Evolutionary conservation across 2,329 filamentous ascomycete genomes (phyloP).

Genomic region (Aureobasidium mangrovei): DNA sequence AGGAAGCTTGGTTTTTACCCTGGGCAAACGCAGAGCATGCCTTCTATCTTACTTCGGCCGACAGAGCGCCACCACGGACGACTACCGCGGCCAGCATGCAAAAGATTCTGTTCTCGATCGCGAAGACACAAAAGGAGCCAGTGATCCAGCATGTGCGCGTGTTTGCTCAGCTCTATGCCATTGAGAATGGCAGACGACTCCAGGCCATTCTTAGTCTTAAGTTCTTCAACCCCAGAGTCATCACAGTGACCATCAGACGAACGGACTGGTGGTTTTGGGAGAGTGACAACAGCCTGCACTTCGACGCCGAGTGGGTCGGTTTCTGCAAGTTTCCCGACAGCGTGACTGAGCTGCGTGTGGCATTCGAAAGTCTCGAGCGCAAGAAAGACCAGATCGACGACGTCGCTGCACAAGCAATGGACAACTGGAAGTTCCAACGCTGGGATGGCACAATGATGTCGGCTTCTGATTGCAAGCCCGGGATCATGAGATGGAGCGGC

Average conservation of each 20-base stretch:
- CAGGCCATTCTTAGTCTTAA: constrained; percentile 17
- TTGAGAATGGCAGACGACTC: constrained; percentile 9
- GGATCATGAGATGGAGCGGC: constrained; percentile 36
- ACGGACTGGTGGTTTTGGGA: constrained; percentile 33
- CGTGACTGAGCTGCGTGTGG: constrained; percentile 32
- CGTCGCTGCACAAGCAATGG: constrained; percentile 33
- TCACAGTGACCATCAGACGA: constrained; percentile 29
- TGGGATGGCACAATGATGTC: constrained; percentile 17
- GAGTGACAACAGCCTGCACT: constrained; percentile 20
- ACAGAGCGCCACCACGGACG: constrained; percentile 8
- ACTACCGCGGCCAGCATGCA: constrained; percentile 6
- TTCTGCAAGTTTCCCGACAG: constrained; percentile 11
- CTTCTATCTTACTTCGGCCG: constrained; percentile 10
- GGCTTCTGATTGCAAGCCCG: constrained; percentile 18
- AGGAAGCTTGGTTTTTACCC: constrained; percentile 22
- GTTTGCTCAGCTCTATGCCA: constrained; percentile 13
- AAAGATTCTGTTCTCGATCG: not conserved
- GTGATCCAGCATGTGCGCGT: constrained; percentile 11
- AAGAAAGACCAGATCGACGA: constrained; percentile 38
- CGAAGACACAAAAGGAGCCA: not conserved
- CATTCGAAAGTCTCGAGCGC: constrained; percentile 41
- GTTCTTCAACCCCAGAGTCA: constrained; percentile 18
- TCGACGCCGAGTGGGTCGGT: constrained; percentile 22
- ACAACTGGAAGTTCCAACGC: constrained; percentile 30
- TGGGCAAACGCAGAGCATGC: constrained; percentile 8